Conservation (phyloP, 2,329 filamentous ascomycete species). For the Beauveria scarabaeidicola region DNA sequence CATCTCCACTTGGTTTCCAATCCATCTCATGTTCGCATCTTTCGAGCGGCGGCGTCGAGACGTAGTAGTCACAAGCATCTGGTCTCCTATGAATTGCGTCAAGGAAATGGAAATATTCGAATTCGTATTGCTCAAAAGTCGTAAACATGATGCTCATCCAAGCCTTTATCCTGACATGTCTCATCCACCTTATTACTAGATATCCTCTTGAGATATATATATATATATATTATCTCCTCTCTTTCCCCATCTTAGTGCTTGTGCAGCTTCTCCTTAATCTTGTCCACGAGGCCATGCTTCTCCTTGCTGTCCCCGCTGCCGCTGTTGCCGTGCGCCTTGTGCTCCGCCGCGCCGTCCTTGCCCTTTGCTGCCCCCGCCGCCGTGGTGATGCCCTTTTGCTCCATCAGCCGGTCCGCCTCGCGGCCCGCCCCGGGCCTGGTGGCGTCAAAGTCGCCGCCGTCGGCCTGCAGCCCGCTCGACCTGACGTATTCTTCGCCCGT, state of each 20-base stretch:
- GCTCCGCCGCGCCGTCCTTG: neutral
- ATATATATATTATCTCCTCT: neutral
- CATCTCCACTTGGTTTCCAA: too few species aligned
- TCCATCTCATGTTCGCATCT: too few species aligned
- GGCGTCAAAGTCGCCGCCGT: constrained; percentile 61
- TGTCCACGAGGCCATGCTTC: constrained; percentile 9
- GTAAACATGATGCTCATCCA: neutral
- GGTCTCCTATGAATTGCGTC: neutral
- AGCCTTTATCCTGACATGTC: neutral
- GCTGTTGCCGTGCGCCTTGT: neutral
- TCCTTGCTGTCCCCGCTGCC: neutral
- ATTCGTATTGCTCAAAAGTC: neutral
- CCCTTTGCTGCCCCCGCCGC: neutral
- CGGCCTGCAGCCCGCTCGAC: constrained; percentile 49
- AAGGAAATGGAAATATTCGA: neutral
- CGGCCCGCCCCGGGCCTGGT: constrained; percentile 53
- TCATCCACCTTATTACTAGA: neutral
- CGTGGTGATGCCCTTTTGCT: constrained; percentile 22
- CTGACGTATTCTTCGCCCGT: constrained; percentile 51
- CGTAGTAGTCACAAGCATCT: neutral
- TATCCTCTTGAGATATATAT: neutral
- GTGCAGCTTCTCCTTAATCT: constrained; percentile 13
- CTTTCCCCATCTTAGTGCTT: constrained; percentile 4
- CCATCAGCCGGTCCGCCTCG: constrained; percentile 51
- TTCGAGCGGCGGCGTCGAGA: neutral